These are phyloP conservation scores for Picea glauca DNA, from an alignment of 75 land plant species.

Conservation along the genomic window DNA sequence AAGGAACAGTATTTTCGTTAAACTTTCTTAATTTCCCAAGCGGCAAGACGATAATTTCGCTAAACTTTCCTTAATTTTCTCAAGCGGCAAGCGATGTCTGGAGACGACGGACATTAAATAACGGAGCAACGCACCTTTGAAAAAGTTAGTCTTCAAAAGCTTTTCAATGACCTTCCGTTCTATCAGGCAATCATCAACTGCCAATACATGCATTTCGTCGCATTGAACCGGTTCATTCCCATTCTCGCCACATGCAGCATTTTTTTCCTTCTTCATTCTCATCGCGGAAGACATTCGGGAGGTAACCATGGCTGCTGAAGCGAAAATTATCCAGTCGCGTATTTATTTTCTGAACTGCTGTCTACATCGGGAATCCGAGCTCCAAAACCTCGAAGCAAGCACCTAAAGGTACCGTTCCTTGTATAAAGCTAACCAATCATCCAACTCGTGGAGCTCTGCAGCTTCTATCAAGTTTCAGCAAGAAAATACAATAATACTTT, in stretches of 20 bases:
- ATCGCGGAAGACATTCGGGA: not conserved
- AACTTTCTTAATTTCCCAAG: no score
- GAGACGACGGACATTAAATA: no score
- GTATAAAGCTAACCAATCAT: no score
- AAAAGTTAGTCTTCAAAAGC: constrained; percentile 46
- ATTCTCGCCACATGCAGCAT: not conserved
- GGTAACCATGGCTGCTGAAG: not conserved
- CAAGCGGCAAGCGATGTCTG: no score
- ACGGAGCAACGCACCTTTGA: constrained; percentile 32
- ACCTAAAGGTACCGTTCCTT: no score
- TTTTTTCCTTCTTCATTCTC: not conserved
- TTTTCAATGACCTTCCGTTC: constrained; percentile 63
- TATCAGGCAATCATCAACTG: constrained; percentile 67
- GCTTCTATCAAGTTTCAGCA: no score
- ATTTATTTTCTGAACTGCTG: not conserved
- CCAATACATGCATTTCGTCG: constrained; percentile 44
- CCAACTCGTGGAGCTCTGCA: no score
- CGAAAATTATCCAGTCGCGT: not conserved
- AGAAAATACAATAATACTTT: not conserved
- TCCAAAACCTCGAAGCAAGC: no score
- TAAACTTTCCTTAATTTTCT: no score
- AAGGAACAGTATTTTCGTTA: no score
- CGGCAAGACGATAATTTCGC: no score
- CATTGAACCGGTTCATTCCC: not conserved
- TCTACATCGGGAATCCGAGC: not conserved